Base-by-base conservation (phyloP, 371 early-diverging fungal genomes). In the Homolaphlyctis polyrhiza region DNA sequence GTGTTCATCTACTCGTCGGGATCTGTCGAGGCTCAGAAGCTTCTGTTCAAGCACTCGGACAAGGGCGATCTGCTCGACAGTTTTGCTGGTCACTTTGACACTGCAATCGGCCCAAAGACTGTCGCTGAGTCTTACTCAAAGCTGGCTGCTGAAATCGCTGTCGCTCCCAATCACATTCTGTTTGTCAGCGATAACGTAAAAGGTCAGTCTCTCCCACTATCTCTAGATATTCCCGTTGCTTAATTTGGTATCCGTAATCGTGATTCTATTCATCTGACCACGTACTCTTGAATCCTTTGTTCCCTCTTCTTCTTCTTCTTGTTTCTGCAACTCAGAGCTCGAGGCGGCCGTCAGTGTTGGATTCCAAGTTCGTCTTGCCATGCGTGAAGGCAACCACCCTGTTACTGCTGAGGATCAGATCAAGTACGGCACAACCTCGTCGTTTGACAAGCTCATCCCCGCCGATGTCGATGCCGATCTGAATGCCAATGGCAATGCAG, bases 1-100 rank as follows among this genome's bases (percentile, higher is more conserved):
- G 79, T 94, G 39, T 95, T 87, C 71, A 94, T 97, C 35, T 97
- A 95, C 79, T 94, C 94, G 14, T 94, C 95, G 33, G 97, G 97
- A 2, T 91, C 92, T 62, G 86, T 97, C 3, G 79, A 80, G 43
- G 97, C 95, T 0, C 96, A 97, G 69, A 95, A 95, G 76, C 79
- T 95, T 18, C 69, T 96, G 4, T 94, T 97, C 68, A 86, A 87
- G 11, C 86, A 83, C 71, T 86, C 90, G 0, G 86, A 88, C 33
- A 81, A 89, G 49, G 97, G 97, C n/a, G 82, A 95, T 60, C 64
- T 97, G 43, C 76, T 82, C 25, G 66, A 88, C 83, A 88, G 83
- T 67, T 86, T 96, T 60, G 74, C 75, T 35, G 94, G 94, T 16
- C 86, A 96, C 79, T 96, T 88, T 74, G 97, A 96, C 70, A 96